Percentiles rank a stretch among this genome's conserved stretches.
These are phyloP conservation scores for Pelargonium nanum DNA, from an alignment of 345 rosid genomes.

Conservation along the genomic window DNA sequence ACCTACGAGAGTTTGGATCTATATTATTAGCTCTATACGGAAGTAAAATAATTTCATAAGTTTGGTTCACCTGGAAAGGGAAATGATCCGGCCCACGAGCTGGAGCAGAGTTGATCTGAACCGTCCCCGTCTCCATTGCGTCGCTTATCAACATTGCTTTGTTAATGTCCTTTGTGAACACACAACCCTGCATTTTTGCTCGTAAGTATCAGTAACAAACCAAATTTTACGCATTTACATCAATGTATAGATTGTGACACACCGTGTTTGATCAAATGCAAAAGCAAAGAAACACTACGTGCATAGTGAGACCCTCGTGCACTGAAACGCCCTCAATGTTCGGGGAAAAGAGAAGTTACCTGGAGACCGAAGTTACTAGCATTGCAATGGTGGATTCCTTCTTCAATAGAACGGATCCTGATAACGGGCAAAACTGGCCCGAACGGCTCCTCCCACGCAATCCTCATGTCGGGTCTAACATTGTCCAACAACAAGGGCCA, in stretches of 20 bases:
- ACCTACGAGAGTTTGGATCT: no score
- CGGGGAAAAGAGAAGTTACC: no score
- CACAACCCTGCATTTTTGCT: constrained; percentile 79
- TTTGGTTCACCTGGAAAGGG: constrained; percentile 63
- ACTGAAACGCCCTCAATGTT: no score
- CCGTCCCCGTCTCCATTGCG: constrained; percentile 97
- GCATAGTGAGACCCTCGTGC: no score
- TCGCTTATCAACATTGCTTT: constrained; percentile 85
- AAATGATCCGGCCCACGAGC: constrained; percentile 96
- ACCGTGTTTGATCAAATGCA: no score
- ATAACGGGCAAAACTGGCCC: constrained; percentile 70
- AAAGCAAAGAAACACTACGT: no score
- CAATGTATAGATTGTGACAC: no score
- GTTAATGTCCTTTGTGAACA: constrained; percentile 84
- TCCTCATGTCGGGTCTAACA: constrained; percentile 80
- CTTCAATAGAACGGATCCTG: constrained; percentile 57
- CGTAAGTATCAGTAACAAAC: no score
- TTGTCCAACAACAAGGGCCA: constrained; percentile 83
- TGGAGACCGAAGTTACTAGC: constrained; percentile 93
- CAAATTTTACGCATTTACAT: no score
- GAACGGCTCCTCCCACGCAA: constrained; percentile 84
- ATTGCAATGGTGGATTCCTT: constrained; percentile 91
- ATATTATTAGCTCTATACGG: no score
- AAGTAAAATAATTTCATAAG: no score
- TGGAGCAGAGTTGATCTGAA: constrained; percentile 97